phyloP scores from a whole-genome alignment of 495 filamentous ascomycete genomes.

The Hypoxylon fragiforme region DNA sequence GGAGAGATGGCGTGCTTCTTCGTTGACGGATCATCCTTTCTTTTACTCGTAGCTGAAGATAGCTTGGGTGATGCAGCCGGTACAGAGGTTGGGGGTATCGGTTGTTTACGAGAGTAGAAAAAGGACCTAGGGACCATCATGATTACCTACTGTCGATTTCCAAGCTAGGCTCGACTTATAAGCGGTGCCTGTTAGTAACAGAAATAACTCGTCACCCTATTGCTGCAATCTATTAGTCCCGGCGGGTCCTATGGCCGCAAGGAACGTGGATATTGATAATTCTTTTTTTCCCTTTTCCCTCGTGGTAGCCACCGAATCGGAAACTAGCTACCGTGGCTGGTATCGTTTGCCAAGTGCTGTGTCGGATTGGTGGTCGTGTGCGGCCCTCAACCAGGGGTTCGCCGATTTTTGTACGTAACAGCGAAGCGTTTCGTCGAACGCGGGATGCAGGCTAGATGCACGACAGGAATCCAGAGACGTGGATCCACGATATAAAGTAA shows the following conservation, averaged over 20 bases:
- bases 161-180: conserved; percentile 30
- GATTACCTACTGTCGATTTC: conserved; percentile 23
- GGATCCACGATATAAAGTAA: conserved; percentile 33
- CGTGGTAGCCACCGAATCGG: conserved; percentile 23
- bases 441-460: conserved; percentile 34
- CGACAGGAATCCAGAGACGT: conserved; percentile 37
- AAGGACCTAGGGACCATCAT: conserved; percentile 48
- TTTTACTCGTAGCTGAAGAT: conserved; percentile 17
- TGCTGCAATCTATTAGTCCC: conserved; percentile 21
- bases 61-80: conserved; percentile 10
- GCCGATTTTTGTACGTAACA: conserved; percentile 34
- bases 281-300: conserved; percentile 11
- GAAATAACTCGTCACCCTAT: conserved; percentile 36
- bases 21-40: conserved; percentile 39
- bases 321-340: conserved; percentile 20
- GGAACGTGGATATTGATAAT: conserved; percentile 25
- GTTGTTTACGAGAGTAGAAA: conserved; percentile 35
- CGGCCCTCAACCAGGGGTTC: conserved; percentile 41
- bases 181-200: conserved; percentile 37
- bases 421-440: conserved; percentile 26
- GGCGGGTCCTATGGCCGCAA: conserved; percentile 14
- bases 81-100: conserved; percentile 11
- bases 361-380: conserved; percentile 42
- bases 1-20: conserved; percentile 15
- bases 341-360: conserved; percentile 18